Base-by-base conservation (phyloP, 2,329 filamentous ascomycete genomes). In the Aspergillus thermomutatus region DNA sequence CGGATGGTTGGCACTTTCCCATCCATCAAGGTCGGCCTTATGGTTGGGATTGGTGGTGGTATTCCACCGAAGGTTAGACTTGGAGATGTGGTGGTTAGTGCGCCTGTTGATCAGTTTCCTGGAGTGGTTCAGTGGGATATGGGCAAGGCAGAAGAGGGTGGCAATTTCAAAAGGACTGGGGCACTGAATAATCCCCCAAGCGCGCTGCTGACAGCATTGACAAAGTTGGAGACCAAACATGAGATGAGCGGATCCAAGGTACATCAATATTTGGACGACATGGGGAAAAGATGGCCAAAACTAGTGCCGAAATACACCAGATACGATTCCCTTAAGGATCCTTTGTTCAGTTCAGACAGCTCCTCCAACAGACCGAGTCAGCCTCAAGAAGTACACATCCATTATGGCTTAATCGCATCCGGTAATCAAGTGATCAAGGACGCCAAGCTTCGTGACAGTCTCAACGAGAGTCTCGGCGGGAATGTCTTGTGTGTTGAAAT, bases 41-140 rank as follows among this genome's bases (percentile, higher is more conserved):
- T 64, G 56, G 63, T 67, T 23, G 63, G 63, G 23, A 60, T 66
- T 40, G 58, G 65, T 2, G 63, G 63, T 0, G 61, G 59, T 4
- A 54, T 64, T 14, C 64, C 64, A 3, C 34, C 49, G 21, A 56
- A 64, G 9, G 59, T 66, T 50, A 56, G 60, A 52, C 54, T 66
- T 2, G 64, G 62, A 1, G 59, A 66, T 54, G 48, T 66, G n/a
- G 60, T 66, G 17, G 58, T 64, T 25, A 25, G 43, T 47, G 8
- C 43, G 21, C 43, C 43, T 11, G 43, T 47, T 21, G 43, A 47
- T 3, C 43, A 47, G 25, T 47, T 14, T 47, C 43, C 43, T 23
- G 43, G 43, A 25, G 43, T 47, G 25, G 43, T 47, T n/a, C 43
- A 47, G 43, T 47, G 43, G 43, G 43, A 47, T 25, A 23, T 47